These are phyloP conservation scores for Scenedesmus sp. DNA, from an alignment of 163 green algal species.

Conservation along the genomic window DNA sequence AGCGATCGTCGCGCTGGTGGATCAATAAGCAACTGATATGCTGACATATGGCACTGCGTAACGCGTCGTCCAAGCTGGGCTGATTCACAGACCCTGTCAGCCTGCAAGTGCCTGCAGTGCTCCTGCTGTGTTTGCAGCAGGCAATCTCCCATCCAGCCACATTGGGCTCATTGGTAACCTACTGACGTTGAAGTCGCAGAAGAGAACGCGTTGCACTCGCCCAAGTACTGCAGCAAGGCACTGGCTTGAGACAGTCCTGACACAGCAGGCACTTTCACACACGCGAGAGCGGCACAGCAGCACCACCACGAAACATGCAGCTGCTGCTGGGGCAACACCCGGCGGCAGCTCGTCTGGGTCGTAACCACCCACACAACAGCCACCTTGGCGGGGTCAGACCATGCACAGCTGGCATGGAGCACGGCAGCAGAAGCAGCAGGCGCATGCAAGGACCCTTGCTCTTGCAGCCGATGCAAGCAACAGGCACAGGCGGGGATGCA, in stretches of 20 bases:
- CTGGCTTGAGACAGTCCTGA: neutral
- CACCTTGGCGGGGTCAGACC: neutral
- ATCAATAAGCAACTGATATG: neutral
- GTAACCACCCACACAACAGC: neutral
- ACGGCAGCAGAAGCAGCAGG: neutral
- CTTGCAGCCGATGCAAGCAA: neutral
- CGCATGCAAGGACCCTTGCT: neutral
- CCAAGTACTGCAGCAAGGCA: neutral
- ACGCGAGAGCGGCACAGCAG: neutral
- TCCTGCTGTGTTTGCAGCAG: neutral
- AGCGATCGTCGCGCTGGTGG: neutral
- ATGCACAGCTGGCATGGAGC: neutral
- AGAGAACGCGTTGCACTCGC: neutral
- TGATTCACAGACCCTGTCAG: neutral
- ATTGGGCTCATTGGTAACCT: neutral
- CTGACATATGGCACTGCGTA: neutral
- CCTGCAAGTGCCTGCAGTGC: neutral
- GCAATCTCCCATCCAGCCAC: neutral
- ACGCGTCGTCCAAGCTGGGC: neutral
- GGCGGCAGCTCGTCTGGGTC: neutral
- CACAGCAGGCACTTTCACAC: neutral
- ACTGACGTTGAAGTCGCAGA: neutral
- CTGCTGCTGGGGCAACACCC: neutral
- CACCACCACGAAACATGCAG: neutral
- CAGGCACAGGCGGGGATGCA: slow-evolving; percentile 12